These are phyloP conservation scores for Neonectria punicea DNA, from an alignment of 2,329 filamentous ascomycete genomes.

Conservation along the genomic window DNA sequence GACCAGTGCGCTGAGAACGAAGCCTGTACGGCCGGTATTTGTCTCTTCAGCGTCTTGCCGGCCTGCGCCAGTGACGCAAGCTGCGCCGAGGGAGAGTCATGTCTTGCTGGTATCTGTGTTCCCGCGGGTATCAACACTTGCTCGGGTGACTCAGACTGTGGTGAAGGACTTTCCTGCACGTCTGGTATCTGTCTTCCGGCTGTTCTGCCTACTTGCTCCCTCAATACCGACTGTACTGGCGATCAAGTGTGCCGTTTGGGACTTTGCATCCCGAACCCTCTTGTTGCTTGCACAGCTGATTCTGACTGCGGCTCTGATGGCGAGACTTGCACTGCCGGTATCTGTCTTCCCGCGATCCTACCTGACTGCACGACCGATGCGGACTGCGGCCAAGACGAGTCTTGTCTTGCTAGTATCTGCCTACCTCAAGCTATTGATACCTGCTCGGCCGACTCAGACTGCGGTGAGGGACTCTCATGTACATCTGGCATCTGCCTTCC, in stretches of 20 bases:
- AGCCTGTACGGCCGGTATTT: constrained; percentile 8
- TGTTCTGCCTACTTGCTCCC: too few species aligned
- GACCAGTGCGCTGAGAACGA: too few species aligned
- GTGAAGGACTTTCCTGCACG: not conserved
- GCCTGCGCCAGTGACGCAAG: not conserved
- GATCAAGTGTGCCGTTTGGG: constrained; percentile 10
- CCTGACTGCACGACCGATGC: not conserved
- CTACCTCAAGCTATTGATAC: not conserved
- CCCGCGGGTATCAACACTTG: not conserved
- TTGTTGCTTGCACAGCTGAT: not conserved
- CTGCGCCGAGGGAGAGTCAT: not conserved
- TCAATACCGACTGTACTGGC: too few species aligned
- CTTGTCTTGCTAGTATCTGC: too few species aligned
- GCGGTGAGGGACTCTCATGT: not conserved
- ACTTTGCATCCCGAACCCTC: not conserved
- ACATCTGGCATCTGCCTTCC: not conserved
- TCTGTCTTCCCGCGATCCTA: constrained; percentile 7
- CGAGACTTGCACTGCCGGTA: constrained; percentile 3
- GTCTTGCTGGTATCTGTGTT: not conserved
- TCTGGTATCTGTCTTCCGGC: too few species aligned
- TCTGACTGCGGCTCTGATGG: not conserved
- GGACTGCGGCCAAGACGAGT: not conserved
- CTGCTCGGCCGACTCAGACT: not conserved
- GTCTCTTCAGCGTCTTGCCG: not conserved
- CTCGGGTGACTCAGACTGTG: not conserved